Evolutionary conservation across 148 eudicot genomes (phyloP).

Genomic region (Camellia japonica): DNA sequence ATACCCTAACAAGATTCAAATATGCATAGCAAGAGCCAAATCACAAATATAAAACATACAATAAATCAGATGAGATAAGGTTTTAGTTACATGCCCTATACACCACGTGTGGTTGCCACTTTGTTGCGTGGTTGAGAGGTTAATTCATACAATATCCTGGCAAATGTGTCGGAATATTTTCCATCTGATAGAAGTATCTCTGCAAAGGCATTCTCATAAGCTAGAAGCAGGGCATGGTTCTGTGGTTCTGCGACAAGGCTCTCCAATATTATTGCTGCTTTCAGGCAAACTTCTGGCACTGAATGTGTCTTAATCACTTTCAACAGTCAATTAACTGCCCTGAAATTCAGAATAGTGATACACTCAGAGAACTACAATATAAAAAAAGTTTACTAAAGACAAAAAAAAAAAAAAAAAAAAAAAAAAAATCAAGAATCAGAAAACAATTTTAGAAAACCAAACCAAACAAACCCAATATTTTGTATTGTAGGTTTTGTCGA

Average conservation of each 20-base stretch:
- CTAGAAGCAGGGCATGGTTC: conserved; percentile 64
- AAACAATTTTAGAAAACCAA: no score
- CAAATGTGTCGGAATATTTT: conserved; percentile 77
- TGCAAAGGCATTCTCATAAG: conserved; percentile 86
- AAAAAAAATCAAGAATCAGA: no score
- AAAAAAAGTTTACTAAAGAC: no score
- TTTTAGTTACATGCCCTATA: conserved; percentile 78
- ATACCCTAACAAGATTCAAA: not conserved
- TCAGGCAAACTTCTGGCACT: conserved; percentile 85
- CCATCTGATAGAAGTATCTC: conserved; percentile 88
- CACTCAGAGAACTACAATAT: no score
- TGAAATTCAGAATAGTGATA: conserved; percentile 22
- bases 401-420: no score
- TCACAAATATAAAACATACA: not conserved
- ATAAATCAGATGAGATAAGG: not conserved
- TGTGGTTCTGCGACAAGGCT: conserved; percentile 90
- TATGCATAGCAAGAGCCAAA: not conserved
- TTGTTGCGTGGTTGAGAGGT: conserved; percentile 80
- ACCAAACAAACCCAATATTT: not conserved
- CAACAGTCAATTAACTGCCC: conserved; percentile 86
- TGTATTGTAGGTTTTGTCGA: not conserved
- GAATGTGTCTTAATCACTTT: conserved; percentile 77
- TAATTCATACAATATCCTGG: conserved; percentile 80
- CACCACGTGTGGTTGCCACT: conserved; percentile 66
- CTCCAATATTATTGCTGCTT: conserved; percentile 81